Percentiles rank a stretch among this genome's conserved stretches.
These are phyloP conservation scores for Chalara sp. DNA, from an alignment of 2,329 filamentous ascomycete species.

Conservation along the genomic window DNA sequence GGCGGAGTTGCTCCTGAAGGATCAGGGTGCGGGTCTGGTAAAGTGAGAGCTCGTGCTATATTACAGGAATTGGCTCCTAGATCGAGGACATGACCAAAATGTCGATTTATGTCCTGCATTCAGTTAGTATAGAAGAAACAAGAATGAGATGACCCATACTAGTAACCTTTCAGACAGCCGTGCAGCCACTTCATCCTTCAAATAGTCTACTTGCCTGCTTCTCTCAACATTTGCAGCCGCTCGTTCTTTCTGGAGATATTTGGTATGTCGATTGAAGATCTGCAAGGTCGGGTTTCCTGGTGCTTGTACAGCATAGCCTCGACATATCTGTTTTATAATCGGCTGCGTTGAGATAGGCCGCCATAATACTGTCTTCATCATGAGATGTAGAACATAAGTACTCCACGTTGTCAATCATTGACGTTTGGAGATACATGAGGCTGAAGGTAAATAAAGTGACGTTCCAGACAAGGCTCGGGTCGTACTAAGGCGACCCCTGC, in stretches of 20 bases:
- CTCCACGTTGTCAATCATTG: too few species aligned
- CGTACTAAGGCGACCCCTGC: too few species aligned
- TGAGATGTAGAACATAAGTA: not conserved
- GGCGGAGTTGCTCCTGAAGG: constrained; percentile 46
- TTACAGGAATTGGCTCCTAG: constrained; percentile 95
- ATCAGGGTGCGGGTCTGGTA: constrained; percentile 53
- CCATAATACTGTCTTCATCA: constrained; percentile 21
- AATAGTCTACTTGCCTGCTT: constrained; percentile 80
- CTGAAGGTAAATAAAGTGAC: too few species aligned
- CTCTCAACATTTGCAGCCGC: constrained; percentile 63
- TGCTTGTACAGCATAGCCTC: constrained; percentile 66
- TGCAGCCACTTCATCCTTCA: constrained; percentile 85
- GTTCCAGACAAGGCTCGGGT: too few species aligned
- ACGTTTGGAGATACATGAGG: too few species aligned
- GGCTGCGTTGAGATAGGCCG: constrained; percentile 16
- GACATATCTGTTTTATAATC: constrained; percentile 6
- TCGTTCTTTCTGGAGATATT: constrained; percentile 88
- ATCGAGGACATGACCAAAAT: constrained; percentile 79
- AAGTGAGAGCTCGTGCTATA: constrained; percentile 73
- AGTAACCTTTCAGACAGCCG: constrained; percentile 81
- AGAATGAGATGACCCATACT: constrained; percentile 36
- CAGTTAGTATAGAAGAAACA: constrained; percentile 7
- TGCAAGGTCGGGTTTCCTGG: constrained; percentile 73
- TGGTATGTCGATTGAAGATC: constrained; percentile 83
- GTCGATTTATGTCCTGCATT: constrained; percentile 81